Conservation (phyloP, 2,329 filamentous ascomycete genomes). For the Metarhizium robertsii region DNA sequence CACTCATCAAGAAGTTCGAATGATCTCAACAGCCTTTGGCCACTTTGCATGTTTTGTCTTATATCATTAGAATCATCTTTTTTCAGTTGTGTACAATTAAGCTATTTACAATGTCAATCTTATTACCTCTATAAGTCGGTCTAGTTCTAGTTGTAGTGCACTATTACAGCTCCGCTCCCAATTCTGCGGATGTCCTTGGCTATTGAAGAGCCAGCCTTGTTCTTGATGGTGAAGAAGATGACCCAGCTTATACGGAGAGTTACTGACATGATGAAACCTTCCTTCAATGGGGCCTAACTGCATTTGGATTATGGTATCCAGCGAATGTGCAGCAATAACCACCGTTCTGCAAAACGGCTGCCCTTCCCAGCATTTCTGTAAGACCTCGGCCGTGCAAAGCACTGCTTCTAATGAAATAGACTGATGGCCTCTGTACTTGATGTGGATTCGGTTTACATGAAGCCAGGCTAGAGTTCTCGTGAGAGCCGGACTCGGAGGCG, state of each 20-base stretch:
- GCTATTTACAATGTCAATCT: background rate
- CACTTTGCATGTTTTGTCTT: no score
- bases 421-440: background rate
- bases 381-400: background rate
- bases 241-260: background rate
- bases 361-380: background rate
- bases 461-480: background rate
- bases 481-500: background rate
- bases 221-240: background rate
- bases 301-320: background rate
- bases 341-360: background rate
- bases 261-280: background rate
- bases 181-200: no score
- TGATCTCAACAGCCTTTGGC: background rate
- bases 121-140: background rate
- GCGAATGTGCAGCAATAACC: background rate
- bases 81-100: background rate
- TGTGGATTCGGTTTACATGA: background rate
- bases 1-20: background rate
- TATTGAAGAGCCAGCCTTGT: background rate
- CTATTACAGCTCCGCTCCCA: background rate
- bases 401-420: background rate
- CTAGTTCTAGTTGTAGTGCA: background rate
- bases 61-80: background rate
- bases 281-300: background rate